Evolutionary conservation across 768 basidiomycete genomes (phyloP), one percentile per base, ranked within the genome.

Genomic region (Flagelloscypha sp.): DNA sequence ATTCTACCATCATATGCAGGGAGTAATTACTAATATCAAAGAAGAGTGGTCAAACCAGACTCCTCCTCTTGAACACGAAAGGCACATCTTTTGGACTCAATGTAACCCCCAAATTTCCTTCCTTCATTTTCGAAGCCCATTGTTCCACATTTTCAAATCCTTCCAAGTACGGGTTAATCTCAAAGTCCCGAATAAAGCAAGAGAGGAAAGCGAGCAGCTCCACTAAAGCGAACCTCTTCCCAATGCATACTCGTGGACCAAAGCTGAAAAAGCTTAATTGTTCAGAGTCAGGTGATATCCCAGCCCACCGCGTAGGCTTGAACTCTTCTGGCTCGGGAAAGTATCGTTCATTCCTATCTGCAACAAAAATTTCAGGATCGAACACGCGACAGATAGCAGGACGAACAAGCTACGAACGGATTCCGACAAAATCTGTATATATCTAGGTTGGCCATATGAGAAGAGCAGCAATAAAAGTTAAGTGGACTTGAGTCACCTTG

Each of bases 151-250:
- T n/a, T n/a, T n/a, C n/a, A n/a, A n/a, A n/a, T n/a, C n/a, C n/a
- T n/a, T n/a, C n/a, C n/a, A n/a, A n/a, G n/a, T n/a, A n/a, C 1
- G 72, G 70, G 33, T 70, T 64, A 8, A 79, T 47, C 19, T 53
- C 59, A 66, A 66, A 78, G 30, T 77, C 75, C 12, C 70, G 59
- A 15, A 76, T 49, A 6, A 77, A 45, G 45, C 61, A 52, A 1
- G 71, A 61, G 13, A 79, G 59, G 57, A 78, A 72, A 32, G 62
- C 65, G 12, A 77, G 63, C 2, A 63, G 59, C 46, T 79, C 74
- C 1, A 59, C 62, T 1, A 62, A 59, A 3, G 76, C 71, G 44
- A 79, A 79, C 41, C 64, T 72, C 19, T 70, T 57, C 4, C 76
- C 76, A 9, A 76, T 53, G 41, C 76, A 79, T 4, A 61, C 59